Percentiles rank a stretch among this genome's conserved stretches.
These are phyloP conservation scores for Mortierella sp. DNA, from an alignment of 371 early-diverging fungal species.

Conservation along the genomic window DNA sequence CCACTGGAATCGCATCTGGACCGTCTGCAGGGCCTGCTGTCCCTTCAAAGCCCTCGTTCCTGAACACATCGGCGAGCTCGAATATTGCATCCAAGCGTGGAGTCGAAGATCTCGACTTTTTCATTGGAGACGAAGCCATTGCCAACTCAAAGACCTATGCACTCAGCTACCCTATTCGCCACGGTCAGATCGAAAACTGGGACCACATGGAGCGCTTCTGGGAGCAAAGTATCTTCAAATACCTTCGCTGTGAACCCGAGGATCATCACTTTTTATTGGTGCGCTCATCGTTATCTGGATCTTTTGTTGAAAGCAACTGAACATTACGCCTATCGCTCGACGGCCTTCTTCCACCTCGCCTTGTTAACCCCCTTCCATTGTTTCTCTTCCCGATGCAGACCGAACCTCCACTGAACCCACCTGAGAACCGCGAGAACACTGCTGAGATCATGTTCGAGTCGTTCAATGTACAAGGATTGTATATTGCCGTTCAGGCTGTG, in stretches of 20 bases:
- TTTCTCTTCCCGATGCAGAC: constrained; percentile 60
- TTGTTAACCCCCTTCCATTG: neutral
- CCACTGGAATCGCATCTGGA: constrained; percentile 73
- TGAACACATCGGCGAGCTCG: constrained; percentile 57
- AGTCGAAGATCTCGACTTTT: constrained; percentile 96
- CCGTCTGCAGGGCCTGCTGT: constrained; percentile 63
- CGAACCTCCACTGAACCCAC: constrained; percentile 92
- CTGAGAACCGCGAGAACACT: constrained; percentile 93
- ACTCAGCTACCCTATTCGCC: constrained; percentile 87
- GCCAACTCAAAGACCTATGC: constrained; percentile 88
- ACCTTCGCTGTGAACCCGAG: constrained; percentile 97
- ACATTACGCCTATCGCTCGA: too few species aligned
- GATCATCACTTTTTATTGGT: constrained; percentile 94
- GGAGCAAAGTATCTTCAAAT: constrained; percentile 97
- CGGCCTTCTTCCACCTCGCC: too few species aligned
- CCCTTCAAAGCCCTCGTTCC: constrained; percentile 69
- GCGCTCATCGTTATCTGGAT: too few species aligned
- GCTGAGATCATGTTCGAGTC: constrained; percentile 95
- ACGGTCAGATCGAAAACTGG: constrained; percentile 94
- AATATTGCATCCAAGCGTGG: constrained; percentile 96
- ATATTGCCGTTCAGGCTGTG: constrained; percentile 95
- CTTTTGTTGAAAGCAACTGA: too few species aligned
- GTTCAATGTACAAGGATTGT: constrained; percentile 89
- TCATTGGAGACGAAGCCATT: constrained; percentile 96
- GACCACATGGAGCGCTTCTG: constrained; percentile 95